Conservation (phyloP, 2,329 filamentous ascomycete genomes). For the Penicillium aurantiogriseum region DNA sequence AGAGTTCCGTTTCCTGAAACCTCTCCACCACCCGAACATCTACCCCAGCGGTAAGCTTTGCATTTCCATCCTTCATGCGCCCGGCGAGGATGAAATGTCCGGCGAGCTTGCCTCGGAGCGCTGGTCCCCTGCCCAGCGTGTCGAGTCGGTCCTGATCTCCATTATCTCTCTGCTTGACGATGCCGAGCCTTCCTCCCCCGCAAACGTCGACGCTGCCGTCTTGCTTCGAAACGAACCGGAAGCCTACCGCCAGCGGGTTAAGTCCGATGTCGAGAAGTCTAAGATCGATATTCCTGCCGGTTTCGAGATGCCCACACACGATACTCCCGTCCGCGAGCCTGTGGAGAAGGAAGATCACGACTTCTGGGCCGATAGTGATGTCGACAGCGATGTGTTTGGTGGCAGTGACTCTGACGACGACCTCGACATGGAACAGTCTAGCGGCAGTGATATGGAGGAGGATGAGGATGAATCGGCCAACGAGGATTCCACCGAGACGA, state of each 20-base stretch:
- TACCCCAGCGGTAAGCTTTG: slow-evolving; percentile 88
- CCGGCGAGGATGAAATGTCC: slow-evolving; percentile 89
- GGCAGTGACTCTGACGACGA: slow-evolving; percentile 63
- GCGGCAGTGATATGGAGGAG: slow-evolving; percentile 58
- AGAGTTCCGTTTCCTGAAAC: slow-evolving; percentile 78
- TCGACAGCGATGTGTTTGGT: slow-evolving; percentile 72
- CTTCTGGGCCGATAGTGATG: slow-evolving; percentile 75
- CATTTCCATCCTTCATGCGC: slow-evolving; percentile 92
- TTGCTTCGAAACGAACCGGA: slow-evolving; percentile 72
- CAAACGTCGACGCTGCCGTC: slow-evolving; percentile 90
- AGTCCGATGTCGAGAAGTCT: slow-evolving; percentile 67
- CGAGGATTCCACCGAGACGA: background rate
- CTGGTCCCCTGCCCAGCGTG: slow-evolving; percentile 91
- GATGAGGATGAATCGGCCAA: slow-evolving; percentile 35
- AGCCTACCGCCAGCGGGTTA: slow-evolving; percentile 68
- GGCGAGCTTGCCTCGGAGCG: slow-evolving; percentile 87
- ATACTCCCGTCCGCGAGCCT: slow-evolving; percentile 55
- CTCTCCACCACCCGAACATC: slow-evolving; percentile 90
- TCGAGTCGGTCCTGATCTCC: slow-evolving; percentile 90
- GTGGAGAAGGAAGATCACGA: slow-evolving; percentile 69
- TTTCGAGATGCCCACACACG: slow-evolving; percentile 77
- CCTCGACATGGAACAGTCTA: slow-evolving; percentile 39
- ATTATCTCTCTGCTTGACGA: slow-evolving; percentile 90
- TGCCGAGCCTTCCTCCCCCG: slow-evolving; percentile 87
- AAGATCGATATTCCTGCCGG: slow-evolving; percentile 76